Evolutionary conservation across 2,329 filamentous ascomycete genomes (phyloP).

Genomic region (Trichophyton benhamiae): DNA sequence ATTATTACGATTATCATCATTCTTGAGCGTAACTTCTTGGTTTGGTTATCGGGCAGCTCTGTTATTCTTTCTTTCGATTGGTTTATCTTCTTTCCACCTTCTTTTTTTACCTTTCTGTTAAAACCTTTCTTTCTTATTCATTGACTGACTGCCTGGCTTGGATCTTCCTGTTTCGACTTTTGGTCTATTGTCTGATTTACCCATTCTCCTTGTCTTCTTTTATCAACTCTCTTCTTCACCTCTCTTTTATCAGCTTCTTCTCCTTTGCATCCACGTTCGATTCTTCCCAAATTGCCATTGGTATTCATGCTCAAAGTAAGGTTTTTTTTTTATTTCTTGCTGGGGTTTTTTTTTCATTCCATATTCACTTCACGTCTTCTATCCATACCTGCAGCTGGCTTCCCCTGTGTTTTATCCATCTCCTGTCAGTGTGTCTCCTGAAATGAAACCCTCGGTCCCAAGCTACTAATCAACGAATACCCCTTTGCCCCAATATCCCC

Average conservation of each 20-base stretch:
- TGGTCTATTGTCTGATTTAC: background rate
- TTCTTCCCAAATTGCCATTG: conserved; percentile 10
- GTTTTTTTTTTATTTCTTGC: conserved; percentile 2
- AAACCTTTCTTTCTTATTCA: background rate
- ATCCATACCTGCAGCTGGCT: conserved; percentile 16
- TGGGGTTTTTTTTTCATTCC: conserved; percentile 11
- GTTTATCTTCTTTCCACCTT: background rate
- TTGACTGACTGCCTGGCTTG: background rate
- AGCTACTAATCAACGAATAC: conserved; percentile 28
- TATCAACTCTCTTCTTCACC: background rate
- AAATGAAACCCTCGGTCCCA: conserved; percentile 32
- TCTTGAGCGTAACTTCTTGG: conserved; percentile 6
- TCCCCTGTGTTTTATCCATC: background rate
- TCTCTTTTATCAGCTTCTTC: background rate
- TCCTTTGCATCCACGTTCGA: background rate
- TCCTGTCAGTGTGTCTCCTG: conserved; percentile 16
- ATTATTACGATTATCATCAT: conserved; percentile 6
- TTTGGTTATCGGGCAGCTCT: conserved; percentile 2
- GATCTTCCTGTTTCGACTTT: background rate
- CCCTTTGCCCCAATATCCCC: conserved; percentile 15
- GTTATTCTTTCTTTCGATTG: conserved; percentile 12
- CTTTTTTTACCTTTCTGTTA: background rate
- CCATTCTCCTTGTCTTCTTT: background rate
- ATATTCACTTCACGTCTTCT: conserved; percentile 2
- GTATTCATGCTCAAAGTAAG: conserved; percentile 1